phyloP scores from a whole-genome alignment of 768 basidiomycete genomes.

The Dentipellis fragilis region DNA sequence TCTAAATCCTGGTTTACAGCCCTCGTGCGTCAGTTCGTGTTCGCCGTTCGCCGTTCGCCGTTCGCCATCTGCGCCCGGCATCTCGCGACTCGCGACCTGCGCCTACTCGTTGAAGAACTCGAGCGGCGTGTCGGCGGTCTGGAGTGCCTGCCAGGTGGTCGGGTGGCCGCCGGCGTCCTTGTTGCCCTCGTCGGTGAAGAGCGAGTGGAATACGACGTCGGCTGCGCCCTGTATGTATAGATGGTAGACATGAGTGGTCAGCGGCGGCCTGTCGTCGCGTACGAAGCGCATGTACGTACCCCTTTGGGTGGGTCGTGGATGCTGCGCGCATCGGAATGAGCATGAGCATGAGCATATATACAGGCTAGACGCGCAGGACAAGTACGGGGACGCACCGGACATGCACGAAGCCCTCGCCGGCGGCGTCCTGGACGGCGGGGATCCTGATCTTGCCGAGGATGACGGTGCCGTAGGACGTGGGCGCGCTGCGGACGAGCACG shows the following conservation, averaged over 20 bases:
- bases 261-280: background rate
- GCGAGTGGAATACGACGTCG: constrained; percentile 62
- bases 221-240: constrained; percentile 34
- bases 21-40: no score
- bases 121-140: constrained; percentile 44
- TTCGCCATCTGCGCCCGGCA: no score
- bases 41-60: no score
- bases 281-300: constrained; percentile 26
- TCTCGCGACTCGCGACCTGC: no score
- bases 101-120: constrained; percentile 60
- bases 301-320: constrained; percentile 70
- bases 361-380: background rate
- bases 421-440: constrained; percentile 50
- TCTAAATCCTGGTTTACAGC: no score
- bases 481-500: constrained; percentile 39
- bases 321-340: constrained; percentile 24
- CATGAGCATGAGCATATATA: constrained; percentile 1
- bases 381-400: constrained; percentile 39
- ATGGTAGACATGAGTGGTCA: constrained; percentile 18
- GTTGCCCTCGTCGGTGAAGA: constrained; percentile 37
- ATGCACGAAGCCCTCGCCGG: constrained; percentile 60
- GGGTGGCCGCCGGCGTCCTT: constrained; percentile 27
- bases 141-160: constrained; percentile 55
- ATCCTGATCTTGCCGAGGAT: constrained; percentile 71
- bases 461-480: constrained; percentile 58